Evolutionary conservation across 106 monocot genomes (phyloP).

Genomic region (Dioscorea alata): DNA sequence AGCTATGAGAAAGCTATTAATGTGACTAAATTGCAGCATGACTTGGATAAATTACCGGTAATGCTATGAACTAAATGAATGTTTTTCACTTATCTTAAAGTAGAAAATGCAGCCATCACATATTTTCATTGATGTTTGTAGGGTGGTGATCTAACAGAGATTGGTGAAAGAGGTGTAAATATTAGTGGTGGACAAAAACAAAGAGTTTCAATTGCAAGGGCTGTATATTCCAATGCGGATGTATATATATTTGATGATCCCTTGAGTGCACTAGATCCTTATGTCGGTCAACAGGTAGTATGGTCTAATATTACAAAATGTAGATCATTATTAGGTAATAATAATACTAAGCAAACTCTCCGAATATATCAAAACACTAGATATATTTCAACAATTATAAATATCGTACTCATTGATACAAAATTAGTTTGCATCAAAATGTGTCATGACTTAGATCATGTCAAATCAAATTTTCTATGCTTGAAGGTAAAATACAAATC

Average conservation of each 20-base stretch:
- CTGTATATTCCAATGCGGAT: conserved; percentile 93
- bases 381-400: too few species aligned
- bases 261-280: conserved; percentile 93
- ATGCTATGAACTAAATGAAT: not conserved
- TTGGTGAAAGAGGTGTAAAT: conserved; percentile 96
- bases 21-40: conserved; percentile 72
- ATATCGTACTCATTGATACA: too few species aligned
- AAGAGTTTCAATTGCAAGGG: conserved; percentile 96
- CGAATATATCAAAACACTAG: too few species aligned
- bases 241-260: conserved; percentile 99
- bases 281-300: conserved; percentile 88
- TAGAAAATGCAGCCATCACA: not conserved
- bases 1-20: conserved; percentile 63
- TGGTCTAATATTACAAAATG: not conserved
- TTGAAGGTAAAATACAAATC: too few species aligned
- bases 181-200: conserved; percentile 98
- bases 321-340: too few species aligned
- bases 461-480: too few species aligned
- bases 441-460: too few species aligned
- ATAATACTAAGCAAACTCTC: too few species aligned
- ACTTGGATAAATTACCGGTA: conserved; percentile 82
- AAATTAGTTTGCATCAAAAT: too few species aligned
- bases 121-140: conserved; percentile 3
- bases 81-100: too few species aligned
- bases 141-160: conserved; percentile 97